Base-by-base conservation (phyloP, 1,139 yeast species). In the Taphrina pruni region DNA sequence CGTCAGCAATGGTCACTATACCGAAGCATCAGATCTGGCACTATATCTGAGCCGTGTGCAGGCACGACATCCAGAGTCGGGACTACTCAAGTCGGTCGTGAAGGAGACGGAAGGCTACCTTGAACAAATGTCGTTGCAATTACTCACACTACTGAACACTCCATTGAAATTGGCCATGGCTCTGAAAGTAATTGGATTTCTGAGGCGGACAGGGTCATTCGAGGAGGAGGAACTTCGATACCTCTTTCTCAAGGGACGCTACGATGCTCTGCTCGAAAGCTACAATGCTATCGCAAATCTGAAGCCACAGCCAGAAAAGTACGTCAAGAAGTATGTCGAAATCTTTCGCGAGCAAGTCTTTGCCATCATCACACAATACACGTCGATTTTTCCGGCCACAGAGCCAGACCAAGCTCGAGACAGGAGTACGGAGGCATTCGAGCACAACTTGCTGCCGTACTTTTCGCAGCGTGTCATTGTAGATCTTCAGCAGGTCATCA, bases 1-100 rank as follows among this genome's bases (percentile, higher is more conserved):
- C 78, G 90, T 92, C 6, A 82, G 86, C 66, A 89, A 89, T 68
- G 97, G 97, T 0, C 90, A 90, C 76, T 94, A 92, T 76, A 90
- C 92, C 54, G 97, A 92, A 75, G 92, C 97, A 6, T 83, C 93
- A 48, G 96, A 90, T 73, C 85, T 90, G 20, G 87, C 91, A 20
- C 84, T 88, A 57, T 86, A 89, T 75, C 86, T 89, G 0, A 85
- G 87, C 71, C 83, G 96, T 64, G 80, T 93, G 51, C 81, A 83
- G 0, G 84, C 87, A 35, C 81, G 96, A 70, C 93, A 88, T 77
- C 90, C 91, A 1, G 84, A 85, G 51, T 80, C 89, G 9, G 77
- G 79, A 0, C 78, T 90, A 0, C 84, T 93, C 55, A 81, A 79
- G 39, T 81, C 83, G 45, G 86, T 92, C 14, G 76, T 74, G 43